Evolutionary conservation across 2,329 filamentous ascomycete genomes (phyloP).

Genomic region (Thyridium curvatum): DNA sequence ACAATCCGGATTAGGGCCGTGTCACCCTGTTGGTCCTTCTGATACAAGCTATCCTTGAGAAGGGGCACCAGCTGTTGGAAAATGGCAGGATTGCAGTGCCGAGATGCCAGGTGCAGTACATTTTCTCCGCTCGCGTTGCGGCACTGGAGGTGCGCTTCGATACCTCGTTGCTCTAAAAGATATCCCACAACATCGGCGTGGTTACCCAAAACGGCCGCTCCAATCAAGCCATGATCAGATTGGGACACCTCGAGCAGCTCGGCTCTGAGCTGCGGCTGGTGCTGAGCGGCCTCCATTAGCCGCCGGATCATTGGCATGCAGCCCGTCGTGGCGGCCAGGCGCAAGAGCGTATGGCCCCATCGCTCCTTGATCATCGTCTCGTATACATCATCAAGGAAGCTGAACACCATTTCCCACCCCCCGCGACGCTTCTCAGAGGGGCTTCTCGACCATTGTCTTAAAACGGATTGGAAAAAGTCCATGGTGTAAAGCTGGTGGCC

Average conservation of each 20-base stretch:
- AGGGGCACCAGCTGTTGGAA: conserved; percentile 1
- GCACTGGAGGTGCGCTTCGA: background rate
- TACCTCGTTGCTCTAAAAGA: conserved; percentile 1
- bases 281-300: conserved; percentile 9
- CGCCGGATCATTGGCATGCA: conserved; percentile 16
- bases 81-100: conserved; percentile 2
- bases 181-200: conserved; percentile 7
- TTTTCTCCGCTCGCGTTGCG: background rate
- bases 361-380: conserved; percentile 14
- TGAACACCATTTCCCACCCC: conserved; percentile 2
- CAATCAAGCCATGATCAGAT: conserved; percentile 1
- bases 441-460: conserved; percentile 5
- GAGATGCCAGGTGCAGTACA: conserved; percentile 2
- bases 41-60: background rate
- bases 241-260: conserved; percentile 3
- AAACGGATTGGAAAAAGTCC: conserved; percentile 3
- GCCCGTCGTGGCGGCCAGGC: conserved; percentile 13
- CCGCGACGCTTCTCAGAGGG: conserved; percentile 3
- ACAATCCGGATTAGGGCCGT: too few species aligned
- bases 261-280: background rate
- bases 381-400: conserved; percentile 10
- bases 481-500: conserved; percentile 13
- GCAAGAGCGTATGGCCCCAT: conserved; percentile 17
- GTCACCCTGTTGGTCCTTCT: too few species aligned
- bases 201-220: conserved; percentile 6